These are phyloP conservation scores for Wickerhamomyces silvicola DNA, from an alignment of 805 yeast genomes.

Conservation along the genomic window DNA sequence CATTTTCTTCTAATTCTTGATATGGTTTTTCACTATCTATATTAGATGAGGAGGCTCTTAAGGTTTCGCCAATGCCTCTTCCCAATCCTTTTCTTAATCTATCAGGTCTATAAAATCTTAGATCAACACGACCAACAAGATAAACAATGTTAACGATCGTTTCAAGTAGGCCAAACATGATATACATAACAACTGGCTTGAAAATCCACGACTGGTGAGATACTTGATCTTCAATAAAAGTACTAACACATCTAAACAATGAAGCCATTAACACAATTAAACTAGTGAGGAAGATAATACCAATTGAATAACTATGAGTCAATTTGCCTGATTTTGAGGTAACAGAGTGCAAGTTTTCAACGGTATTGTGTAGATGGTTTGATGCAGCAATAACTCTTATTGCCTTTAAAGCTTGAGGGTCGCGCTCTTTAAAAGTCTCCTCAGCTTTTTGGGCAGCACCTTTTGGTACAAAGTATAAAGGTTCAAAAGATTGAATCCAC, in stretches of 20 bases:
- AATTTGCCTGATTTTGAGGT: conserved; percentile 29
- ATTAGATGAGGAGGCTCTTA: too few species aligned
- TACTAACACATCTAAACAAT: conserved; percentile 41
- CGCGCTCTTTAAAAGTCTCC: conserved; percentile 38
- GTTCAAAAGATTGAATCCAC: conserved; percentile 65
- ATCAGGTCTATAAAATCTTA: conserved; percentile 78
- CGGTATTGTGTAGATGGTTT: conserved; percentile 29
- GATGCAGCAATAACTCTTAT: conserved; percentile 56
- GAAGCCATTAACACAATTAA: conserved; percentile 44
- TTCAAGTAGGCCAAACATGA: conserved; percentile 66
- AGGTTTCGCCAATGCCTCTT: too few species aligned
- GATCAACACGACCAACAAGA: conserved; percentile 60
- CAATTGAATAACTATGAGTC: conserved; percentile 46
- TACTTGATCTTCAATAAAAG: conserved; percentile 28
- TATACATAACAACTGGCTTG: conserved; percentile 55
- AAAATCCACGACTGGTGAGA: conserved; percentile 36
- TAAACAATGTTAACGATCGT: conserved; percentile 48
- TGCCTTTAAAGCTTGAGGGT: conserved; percentile 41
- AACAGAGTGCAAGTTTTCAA: conserved; percentile 21
- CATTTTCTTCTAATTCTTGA: too few species aligned
- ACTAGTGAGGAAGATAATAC: conserved; percentile 37
- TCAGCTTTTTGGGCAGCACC: conserved; percentile 46
- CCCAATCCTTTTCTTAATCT: conserved; percentile 27
- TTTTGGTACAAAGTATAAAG: conserved; percentile 52
- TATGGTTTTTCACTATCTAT: too few species aligned